phyloP scores from a whole-genome alignment of 75 land plant genomes.

The Chamaecyparis obtusa region DNA sequence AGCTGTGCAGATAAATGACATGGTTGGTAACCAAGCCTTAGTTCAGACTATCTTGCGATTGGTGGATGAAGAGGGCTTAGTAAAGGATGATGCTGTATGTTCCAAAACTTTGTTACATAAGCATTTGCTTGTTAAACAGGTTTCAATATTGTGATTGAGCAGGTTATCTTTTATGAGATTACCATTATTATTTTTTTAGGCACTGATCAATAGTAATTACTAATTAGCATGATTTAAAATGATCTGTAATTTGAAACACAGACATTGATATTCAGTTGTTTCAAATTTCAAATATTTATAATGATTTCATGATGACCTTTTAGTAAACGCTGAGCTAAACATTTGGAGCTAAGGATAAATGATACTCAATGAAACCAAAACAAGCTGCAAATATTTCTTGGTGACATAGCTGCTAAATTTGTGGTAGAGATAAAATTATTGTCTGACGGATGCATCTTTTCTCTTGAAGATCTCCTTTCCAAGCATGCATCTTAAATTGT shows the following conservation, averaged over 20 bases:
- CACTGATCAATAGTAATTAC: background rate
- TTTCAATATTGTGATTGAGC: background rate
- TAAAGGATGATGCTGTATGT: conserved; percentile 72
- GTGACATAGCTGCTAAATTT: background rate
- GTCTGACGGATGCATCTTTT: background rate
- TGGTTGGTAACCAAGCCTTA: conserved; percentile 30
- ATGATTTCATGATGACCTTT: background rate
- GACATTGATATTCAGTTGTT: background rate
- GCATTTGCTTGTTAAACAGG: background rate
- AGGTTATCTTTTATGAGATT: background rate
- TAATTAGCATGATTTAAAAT: background rate
- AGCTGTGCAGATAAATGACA: conserved; percentile 32
- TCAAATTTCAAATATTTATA: background rate
- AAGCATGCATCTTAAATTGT: background rate
- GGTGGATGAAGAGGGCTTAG: conserved; percentile 60
- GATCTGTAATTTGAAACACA: background rate
- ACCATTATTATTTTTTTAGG: background rate
- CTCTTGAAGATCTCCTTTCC: background rate
- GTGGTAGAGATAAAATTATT: background rate
- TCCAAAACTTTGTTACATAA: conserved; percentile 3
- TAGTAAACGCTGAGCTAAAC: background rate
- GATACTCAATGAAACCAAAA: background rate
- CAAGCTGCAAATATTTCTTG: background rate
- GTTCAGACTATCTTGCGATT: conserved; percentile 36
- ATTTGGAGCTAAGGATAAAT: background rate